Conservation (phyloP, 1,139 yeast genomes). For the Geotrichum histeridarum region DNA sequence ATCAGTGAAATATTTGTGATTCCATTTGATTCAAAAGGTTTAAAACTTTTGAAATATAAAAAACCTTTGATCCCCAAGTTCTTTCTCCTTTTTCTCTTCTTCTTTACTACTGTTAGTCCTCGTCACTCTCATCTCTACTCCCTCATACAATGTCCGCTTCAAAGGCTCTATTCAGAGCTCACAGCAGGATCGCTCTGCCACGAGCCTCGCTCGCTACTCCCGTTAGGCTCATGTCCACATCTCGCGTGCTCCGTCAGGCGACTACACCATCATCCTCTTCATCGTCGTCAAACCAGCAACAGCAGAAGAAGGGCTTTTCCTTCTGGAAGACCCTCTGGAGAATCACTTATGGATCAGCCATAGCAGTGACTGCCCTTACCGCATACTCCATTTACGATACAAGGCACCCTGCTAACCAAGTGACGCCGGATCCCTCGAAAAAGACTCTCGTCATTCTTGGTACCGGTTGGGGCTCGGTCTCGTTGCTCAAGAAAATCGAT, state of each 20-base stretch:
- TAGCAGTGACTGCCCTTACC: constrained; percentile 33
- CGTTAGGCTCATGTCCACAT: constrained; percentile 10
- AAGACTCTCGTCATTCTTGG: constrained; percentile 87
- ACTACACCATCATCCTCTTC: neutral
- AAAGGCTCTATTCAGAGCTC: constrained; percentile 9
- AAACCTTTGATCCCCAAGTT: neutral
- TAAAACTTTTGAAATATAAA: neutral
- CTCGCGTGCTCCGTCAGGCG: constrained; percentile 3
- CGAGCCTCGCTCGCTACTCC: neutral
- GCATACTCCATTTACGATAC: constrained; percentile 37
- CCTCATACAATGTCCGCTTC: neutral
- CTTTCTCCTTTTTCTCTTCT: neutral
- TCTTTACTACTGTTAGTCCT: neutral
- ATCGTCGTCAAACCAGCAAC: neutral
- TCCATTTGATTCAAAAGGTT: neutral
- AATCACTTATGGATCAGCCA: constrained; percentile 31
- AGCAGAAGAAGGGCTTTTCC: constrained; percentile 9
- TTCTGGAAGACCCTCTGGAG: constrained; percentile 35
- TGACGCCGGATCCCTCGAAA: constrained; percentile 49
- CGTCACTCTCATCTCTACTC: neutral
- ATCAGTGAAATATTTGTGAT: neutral
- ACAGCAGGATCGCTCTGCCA: neutral
- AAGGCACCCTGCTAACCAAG: constrained; percentile 39
- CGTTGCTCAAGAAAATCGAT: constrained; percentile 73
- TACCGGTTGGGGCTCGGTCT: constrained; percentile 71